Evolutionary conservation across 768 basidiomycete genomes (phyloP), one percentile per base, ranked within the genome.

Genomic region (Suillus fuscotomentosus): DNA sequence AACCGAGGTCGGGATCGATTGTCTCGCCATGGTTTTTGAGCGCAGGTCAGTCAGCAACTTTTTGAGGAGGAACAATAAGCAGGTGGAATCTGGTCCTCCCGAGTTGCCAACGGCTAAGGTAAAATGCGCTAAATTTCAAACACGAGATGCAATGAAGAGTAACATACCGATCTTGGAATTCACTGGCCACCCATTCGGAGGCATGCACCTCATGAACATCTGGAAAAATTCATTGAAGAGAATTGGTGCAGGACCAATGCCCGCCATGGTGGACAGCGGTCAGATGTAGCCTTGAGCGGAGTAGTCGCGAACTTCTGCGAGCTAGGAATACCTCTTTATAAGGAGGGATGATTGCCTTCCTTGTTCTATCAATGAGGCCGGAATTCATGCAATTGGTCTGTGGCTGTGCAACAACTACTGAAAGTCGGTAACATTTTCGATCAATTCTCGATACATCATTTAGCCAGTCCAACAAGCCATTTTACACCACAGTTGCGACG

Each of bases 31-130:
- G 15, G 73, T 72, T 27, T 43, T 65, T 53, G 60, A 64, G 66
- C 36, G 38, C 22, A 34, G 48, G n/a, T 65, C 56, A 38, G 60
- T 66, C 45, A 88, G 67, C 34, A 83, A 73, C 31, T 79, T 78
- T 45, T 85, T 71, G 43, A 94, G 76, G 15, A 94, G 83, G 69
- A 86, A 92, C 17, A 94, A 79, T 6, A 95, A 80, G 72, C 90
- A 91, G 0, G 88, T 86, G 3, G 93, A 95, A 73, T 95, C 93
- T 11, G 92, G 85, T 2, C 93, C 93, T 8, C 90, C 93, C 13
- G 93, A 94, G 73, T 87, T 88, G 24, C 89, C 92, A 51, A 94
- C 83, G 42, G 84, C 93, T 92, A 62, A 15, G 61, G 60, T 45
- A 59, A 22, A 38, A 3, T 43, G 43, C 0, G 2, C 5, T 34